Evolutionary conservation across 371 early-diverging fungal species (phyloP), one percentile per base, ranked within the genome.

Genomic region (Parasitella parasitica): DNA sequence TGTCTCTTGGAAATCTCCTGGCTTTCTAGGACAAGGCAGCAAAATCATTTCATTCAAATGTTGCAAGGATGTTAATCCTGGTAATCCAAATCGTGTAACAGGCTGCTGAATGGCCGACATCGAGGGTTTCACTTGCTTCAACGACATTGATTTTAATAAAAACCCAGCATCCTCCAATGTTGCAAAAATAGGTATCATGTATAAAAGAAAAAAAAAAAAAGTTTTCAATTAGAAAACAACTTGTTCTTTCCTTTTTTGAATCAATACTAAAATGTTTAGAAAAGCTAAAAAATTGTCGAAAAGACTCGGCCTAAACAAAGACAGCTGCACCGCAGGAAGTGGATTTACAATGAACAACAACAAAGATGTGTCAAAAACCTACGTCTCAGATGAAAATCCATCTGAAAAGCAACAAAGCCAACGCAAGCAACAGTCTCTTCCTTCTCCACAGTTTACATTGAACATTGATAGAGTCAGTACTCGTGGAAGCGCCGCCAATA

Each of bases 231-330:
- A n/a, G n/a, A n/a, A n/a, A n/a, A n/a, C 49, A 3, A 24, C 13
- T 43, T 9, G 6, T 28, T 26, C n/a, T 49, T 27, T 49, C 26
- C n/a, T 27, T 49, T 49, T 28, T 49, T 27, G 22, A 43, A 20
- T 9, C 41, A 22, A 22, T 20, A 22, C 7, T 13, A n/a, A 24
- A 27, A 66, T 66, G 66, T 61, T 66, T 43, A 36, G 57, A 37
- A 66, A 61, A 57, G 66, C 66, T 43, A 66, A 57, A 35, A 35
- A 32, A 35, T 16, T 66, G 30, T 61, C 66, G 9, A 35, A 61
- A 37, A 54, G 54, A 55, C 41, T 66, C 20, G 54, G 61, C 15
- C 35, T 60, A 22, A 66, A 66, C 4, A 66, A 56, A 56, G 59
- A 57, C 22, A 39, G 26, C 1, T 61, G 54, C 38, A 52, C 57